phyloP scores from a whole-genome alignment of 1,139 yeast genomes.

The Saccharomyces uvarum region DNA sequence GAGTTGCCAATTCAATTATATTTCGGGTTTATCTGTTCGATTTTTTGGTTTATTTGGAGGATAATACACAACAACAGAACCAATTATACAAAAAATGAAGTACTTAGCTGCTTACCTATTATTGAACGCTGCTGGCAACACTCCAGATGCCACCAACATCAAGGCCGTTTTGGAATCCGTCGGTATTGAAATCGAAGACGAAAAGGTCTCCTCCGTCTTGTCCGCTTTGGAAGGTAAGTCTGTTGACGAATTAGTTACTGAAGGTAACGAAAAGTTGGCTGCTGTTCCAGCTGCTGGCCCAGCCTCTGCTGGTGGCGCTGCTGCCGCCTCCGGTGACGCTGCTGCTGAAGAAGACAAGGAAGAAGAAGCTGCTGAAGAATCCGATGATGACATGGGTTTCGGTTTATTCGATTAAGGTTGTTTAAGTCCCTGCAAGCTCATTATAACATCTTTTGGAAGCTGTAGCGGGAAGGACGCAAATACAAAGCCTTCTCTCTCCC shows the following conservation, averaged over 20 bases:
- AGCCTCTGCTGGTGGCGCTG: slow-evolving; percentile 54
- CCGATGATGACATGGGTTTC: slow-evolving; percentile 81
- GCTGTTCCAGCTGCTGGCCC: slow-evolving; percentile 82
- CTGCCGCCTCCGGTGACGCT: slow-evolving; percentile 50
- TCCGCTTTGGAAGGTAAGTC: slow-evolving; percentile 71
- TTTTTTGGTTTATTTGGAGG: neutral
- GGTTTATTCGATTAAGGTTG: slow-evolving; percentile 70
- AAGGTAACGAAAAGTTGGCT: slow-evolving; percentile 75
- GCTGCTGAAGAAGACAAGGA: slow-evolving; percentile 57
- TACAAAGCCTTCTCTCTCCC: neutral
- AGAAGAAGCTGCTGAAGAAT: slow-evolving; percentile 47
- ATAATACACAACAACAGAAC: neutral
- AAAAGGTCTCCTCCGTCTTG: slow-evolving; percentile 59
- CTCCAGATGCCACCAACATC: slow-evolving; percentile 71
- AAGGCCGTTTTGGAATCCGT: slow-evolving; percentile 65
- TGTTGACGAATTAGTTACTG: slow-evolving; percentile 66
- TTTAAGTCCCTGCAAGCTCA: neutral
- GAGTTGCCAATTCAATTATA: neutral
- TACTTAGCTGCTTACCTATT: slow-evolving; percentile 87
- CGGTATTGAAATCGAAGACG: slow-evolving; percentile 71
- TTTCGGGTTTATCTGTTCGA: neutral
- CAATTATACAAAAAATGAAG: slow-evolving; percentile 43
- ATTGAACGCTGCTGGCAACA: slow-evolving; percentile 78
- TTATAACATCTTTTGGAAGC: neutral
- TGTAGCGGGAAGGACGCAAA: neutral